These are phyloP conservation scores for Cladosporium oxysporum DNA, from an alignment of 2,329 filamentous ascomycete species.

Conservation along the genomic window DNA sequence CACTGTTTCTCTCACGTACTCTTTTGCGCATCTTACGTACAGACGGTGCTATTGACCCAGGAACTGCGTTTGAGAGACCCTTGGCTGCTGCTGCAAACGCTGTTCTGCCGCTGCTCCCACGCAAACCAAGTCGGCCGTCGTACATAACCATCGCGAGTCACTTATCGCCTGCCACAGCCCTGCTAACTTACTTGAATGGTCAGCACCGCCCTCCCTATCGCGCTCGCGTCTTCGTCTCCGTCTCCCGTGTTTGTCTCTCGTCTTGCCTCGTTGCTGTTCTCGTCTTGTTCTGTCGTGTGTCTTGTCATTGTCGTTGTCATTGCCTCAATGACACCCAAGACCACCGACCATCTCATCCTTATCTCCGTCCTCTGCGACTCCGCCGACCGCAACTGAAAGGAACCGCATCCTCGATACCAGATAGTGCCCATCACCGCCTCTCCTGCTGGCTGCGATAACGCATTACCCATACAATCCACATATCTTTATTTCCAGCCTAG, in stretches of 20 bases:
- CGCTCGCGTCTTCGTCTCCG: neutral
- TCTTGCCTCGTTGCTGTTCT: neutral
- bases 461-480: slow-evolving; percentile 24
- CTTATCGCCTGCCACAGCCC: neutral
- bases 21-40: slow-evolving; percentile 26
- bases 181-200: slow-evolving; percentile 11
- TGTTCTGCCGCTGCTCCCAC: slow-evolving; percentile 6
- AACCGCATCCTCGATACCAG: slow-evolving; percentile 6
- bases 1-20: slow-evolving; percentile 17
- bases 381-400: slow-evolving; percentile 29
- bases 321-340: slow-evolving; percentile 40
- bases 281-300: neutral
- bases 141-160: slow-evolving; percentile 12
- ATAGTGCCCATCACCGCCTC: neutral
- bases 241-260: neutral
- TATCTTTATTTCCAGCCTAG: slow-evolving; percentile 14
- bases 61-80: slow-evolving; percentile 13
- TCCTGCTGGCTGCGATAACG: slow-evolving; percentile 12
- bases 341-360: slow-evolving; percentile 38
- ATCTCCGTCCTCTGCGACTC: slow-evolving; percentile 35
- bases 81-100: slow-evolving; percentile 1
- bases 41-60: neutral
- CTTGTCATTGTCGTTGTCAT: neutral
- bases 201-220: neutral
- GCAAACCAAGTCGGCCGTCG: neutral